Conservation (phyloP, 2,329 filamentous ascomycete genomes). For the Alternaria rosae region DNA sequence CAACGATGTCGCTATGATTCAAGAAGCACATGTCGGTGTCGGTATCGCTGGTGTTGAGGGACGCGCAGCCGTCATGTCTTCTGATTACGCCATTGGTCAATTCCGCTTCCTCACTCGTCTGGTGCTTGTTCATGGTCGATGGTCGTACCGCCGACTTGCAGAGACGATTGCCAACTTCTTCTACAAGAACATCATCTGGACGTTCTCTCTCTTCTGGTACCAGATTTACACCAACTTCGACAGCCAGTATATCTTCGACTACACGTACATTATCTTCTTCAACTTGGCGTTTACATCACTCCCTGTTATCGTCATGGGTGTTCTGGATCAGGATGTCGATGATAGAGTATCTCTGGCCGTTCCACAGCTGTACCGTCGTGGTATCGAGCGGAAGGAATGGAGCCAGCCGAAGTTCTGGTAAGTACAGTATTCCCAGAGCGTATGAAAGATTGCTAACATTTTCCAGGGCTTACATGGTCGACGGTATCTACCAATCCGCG, state of each 20-base stretch:
- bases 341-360: conserved; percentile 93
- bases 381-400: conserved; percentile 97
- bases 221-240: conserved; percentile 96
- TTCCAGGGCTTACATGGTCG: conserved; percentile 79
- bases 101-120: conserved; percentile 84
- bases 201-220: conserved; percentile 95
- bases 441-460: conserved; percentile 20
- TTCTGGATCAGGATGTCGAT: conserved; percentile 95
- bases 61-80: conserved; percentile 82
- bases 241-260: conserved; percentile 96
- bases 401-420: conserved; percentile 96
- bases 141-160: conserved; percentile 92
- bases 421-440: conserved; percentile 41
- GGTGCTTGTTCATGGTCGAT: conserved; percentile 80
- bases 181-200: conserved; percentile 99
- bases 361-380: conserved; percentile 91
- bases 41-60: conserved; percentile 89
- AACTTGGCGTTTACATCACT: conserved; percentile 97
- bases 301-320: conserved; percentile 93
- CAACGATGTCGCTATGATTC: conserved; percentile 94
- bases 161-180: conserved; percentile 99
- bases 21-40: conserved; percentile 86
- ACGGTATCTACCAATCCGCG: conserved; percentile 93
- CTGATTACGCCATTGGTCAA: conserved; percentile 88
- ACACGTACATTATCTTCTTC: conserved; percentile 96